These are phyloP conservation scores for Monosporascus sp. DNA, from an alignment of 2,329 filamentous ascomycete genomes.

Conservation along the genomic window DNA sequence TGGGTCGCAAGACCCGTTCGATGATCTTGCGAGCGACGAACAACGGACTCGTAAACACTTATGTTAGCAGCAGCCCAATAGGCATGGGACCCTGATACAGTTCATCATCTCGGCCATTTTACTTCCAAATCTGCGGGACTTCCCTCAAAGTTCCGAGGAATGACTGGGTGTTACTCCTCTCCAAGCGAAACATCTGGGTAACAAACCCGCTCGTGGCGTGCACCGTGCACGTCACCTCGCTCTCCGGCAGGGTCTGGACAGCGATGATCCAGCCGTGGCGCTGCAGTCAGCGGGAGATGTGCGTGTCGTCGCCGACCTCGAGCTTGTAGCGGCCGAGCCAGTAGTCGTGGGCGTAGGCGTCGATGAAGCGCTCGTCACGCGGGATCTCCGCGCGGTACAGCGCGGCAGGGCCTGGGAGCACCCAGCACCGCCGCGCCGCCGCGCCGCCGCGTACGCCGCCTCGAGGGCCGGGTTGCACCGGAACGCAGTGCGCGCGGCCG, in stretches of 20 bases:
- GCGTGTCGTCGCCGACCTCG: constrained; percentile 8
- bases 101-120: not conserved
- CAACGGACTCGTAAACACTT: not conserved
- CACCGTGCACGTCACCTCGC: constrained; percentile 2
- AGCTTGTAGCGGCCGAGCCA: not conserved
- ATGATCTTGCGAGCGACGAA: constrained; percentile 4
- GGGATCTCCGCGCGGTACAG: constrained; percentile 4
- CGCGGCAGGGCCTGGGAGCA: not conserved
- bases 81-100: not conserved
- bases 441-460: not conserved
- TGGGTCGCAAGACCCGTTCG: constrained; percentile 1
- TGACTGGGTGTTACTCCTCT: constrained; percentile 3
- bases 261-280: constrained; percentile 2
- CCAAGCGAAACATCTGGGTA: constrained; percentile 6
- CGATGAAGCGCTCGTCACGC: constrained; percentile 1
- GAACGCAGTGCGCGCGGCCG: constrained; percentile 1
- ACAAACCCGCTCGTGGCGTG: not conserved
- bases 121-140: constrained; percentile 2
- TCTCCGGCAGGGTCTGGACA: constrained; percentile 2
- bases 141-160: not conserved
- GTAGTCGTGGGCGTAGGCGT: constrained; percentile 2
- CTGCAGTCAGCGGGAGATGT: constrained; percentile 7
- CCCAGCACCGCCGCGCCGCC: constrained; percentile 1
- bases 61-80: not conserved
- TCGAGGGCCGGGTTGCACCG: not conserved